These are phyloP conservation scores for Yarrowia hollandica DNA, from an alignment of 805 yeast species.

Conservation along the genomic window DNA sequence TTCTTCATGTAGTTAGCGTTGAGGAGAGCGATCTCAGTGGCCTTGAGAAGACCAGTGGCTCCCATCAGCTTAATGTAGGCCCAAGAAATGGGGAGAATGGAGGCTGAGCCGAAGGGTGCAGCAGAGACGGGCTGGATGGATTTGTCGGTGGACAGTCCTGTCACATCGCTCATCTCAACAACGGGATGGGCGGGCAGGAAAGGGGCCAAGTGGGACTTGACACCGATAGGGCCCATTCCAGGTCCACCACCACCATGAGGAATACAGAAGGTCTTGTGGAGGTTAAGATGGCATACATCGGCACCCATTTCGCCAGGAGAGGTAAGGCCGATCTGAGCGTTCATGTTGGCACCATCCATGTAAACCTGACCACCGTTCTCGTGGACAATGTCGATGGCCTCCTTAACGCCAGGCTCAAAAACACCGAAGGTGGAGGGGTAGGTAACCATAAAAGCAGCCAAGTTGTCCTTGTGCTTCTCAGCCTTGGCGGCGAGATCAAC, in stretches of 20 bases:
- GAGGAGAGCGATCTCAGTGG: conserved; percentile 87
- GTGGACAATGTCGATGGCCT: conserved; percentile 85
- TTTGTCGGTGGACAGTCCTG: conserved; percentile 32
- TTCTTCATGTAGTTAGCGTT: conserved; percentile 96
- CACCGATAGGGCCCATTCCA: conserved; percentile 98
- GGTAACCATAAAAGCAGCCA: conserved; percentile 94
- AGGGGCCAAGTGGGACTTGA: conserved; percentile 72
- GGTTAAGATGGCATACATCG: conserved; percentile 94
- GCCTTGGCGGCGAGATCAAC: conserved; percentile 74
- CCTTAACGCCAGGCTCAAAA: conserved; percentile 86
- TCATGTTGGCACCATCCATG: conserved; percentile 98
- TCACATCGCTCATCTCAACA: conserved; percentile 51
- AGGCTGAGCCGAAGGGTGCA: conserved; percentile 95
- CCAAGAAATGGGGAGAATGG: conserved; percentile 89
- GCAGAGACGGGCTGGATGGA: conserved; percentile 76
- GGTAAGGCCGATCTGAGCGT: conserved; percentile 96
- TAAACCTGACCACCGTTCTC: conserved; percentile 90
- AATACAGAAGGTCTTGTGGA: conserved; percentile 96
- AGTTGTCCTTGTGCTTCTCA: conserved; percentile 59
- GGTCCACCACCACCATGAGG: conserved; percentile 99
- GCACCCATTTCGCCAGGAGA: conserved; percentile 98
- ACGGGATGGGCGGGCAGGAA: conserved; percentile 80
- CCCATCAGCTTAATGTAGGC: conserved; percentile 96
- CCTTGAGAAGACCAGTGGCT: conserved; percentile 73
- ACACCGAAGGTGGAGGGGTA: conserved; percentile 97